Base-by-base conservation (phyloP, 2,329 filamentous ascomycete species). In the Didymellaceae sp. region DNA sequence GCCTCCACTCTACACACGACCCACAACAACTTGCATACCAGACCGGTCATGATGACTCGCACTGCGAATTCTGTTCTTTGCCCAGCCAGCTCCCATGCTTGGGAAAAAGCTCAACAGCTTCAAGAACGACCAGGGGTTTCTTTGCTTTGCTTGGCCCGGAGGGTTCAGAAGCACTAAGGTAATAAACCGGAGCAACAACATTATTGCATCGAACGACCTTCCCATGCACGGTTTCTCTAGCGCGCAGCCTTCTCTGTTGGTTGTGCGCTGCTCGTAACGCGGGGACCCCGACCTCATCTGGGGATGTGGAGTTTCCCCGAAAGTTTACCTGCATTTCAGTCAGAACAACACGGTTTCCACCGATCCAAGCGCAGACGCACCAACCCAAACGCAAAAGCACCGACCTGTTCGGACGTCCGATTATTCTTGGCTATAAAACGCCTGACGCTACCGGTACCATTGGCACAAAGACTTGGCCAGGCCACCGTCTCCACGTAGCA, bases 1-100 rank as follows among this genome's bases (percentile, higher is more conserved):
- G 22, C 21, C 22, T 24, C 21, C 17, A 39, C 28, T 17, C n/a
- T 11, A 11, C 17, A 18, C 20, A n/a, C 11, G 5, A 34, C 41
- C 28, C 34, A 44, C 26, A 9, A 31, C 33, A n/a, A 18, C 22
- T 32, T 44, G 38, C 47, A 41, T 46, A 17, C 2, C 39, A 46
- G 32, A 52, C 50, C 50, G 50, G 50, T 39, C 16, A 11, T n/a
- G 50, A 40, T 53, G 50, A 53, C 50, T 53, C 43, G 49, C 30
- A 18, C 14, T 4, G n/a, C n/a, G 30, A n/a, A 21, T 8, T 34
- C 18, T 2, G 11, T 17, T 7, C 9, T 30, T 31, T 45, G 47
- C 41, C 41, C 28, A 35, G 47, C 31, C 25, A 18, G 25, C 37
- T 45, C 20, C 48, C 31, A 20, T 45, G 42, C 20, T 52, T 35